Percentiles rank a stretch among this genome's conserved stretches.
These are phyloP conservation scores for Geosmithia morbida DNA, from an alignment of 2,329 filamentous ascomycete species.

Conservation along the genomic window DNA sequence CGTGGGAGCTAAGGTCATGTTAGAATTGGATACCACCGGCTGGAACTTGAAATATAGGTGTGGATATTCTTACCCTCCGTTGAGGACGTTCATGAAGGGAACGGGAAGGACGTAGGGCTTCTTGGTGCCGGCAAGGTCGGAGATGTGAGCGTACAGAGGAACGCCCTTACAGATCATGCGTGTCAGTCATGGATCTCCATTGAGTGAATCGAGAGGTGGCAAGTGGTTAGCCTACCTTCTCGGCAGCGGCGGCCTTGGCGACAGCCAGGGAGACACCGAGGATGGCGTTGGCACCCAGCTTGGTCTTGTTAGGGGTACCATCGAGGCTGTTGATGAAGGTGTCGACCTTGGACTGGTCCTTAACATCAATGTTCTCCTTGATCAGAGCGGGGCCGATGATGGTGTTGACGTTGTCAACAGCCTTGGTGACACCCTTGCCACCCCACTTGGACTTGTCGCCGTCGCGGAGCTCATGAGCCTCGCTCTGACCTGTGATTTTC, in stretches of 20 bases:
- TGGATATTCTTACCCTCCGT: constrained; percentile 43
- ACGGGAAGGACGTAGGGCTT: constrained; percentile 84
- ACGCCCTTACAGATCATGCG: constrained; percentile 36
- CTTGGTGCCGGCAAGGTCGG: constrained; percentile 77
- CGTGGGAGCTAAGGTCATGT: constrained; percentile 56
- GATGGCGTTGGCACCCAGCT: constrained; percentile 79
- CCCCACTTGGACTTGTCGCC: constrained; percentile 77
- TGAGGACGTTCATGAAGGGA: constrained; percentile 89
- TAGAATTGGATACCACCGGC: constrained; percentile 4
- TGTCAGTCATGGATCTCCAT: neutral
- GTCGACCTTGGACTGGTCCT: constrained; percentile 75
- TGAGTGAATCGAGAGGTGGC: neutral
- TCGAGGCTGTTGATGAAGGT: constrained; percentile 77
- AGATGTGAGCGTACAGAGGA: constrained; percentile 77
- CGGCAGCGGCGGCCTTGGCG: constrained; percentile 78
- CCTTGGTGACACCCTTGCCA: constrained; percentile 79
- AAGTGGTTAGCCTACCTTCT: constrained; percentile 41
- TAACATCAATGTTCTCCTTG: constrained; percentile 70
- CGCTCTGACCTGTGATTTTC: constrained; percentile 55
- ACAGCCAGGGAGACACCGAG: constrained; percentile 73
- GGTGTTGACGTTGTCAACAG: constrained; percentile 74
- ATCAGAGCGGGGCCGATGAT: constrained; percentile 69
- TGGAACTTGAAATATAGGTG: neutral
- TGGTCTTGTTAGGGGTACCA: constrained; percentile 74
- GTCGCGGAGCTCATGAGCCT: constrained; percentile 83